A percentile compares a stretch with the other conserved stretches of the same genome.
phyloP scores from a whole-genome alignment of 2,329 filamentous ascomycete genomes.

The Colletotrichum costaricense region DNA sequence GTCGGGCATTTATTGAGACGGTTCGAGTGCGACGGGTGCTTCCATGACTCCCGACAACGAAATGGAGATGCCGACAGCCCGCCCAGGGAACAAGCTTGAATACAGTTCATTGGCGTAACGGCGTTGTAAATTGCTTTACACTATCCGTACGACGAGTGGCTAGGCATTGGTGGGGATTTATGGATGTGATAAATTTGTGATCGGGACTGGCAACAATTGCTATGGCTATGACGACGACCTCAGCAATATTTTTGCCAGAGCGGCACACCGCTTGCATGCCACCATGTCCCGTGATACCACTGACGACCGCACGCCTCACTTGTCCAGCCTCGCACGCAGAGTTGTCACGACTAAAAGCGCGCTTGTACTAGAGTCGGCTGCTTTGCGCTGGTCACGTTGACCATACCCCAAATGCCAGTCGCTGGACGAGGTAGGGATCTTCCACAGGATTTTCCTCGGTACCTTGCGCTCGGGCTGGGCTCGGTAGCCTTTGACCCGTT shows the following conservation, averaged over 20 bases:
- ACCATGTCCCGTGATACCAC: neutral
- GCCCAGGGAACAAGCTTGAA: conserved; percentile 14
- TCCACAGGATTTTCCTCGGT: neutral
- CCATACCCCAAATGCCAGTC: neutral
- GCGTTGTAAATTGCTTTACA: neutral
- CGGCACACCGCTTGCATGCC: neutral
- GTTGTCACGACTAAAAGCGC: neutral
- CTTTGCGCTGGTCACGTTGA: conserved; percentile 18
- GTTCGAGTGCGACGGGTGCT: neutral
- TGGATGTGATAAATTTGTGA: neutral
- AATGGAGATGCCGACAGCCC: neutral
- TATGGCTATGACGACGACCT: neutral
- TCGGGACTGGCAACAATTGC: neutral
- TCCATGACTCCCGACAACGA: neutral
- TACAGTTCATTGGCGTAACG: neutral
- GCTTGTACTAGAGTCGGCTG: neutral
- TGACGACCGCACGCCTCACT: conserved; percentile 3
- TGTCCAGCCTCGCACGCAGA: conserved; percentile 8
- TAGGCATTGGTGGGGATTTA: neutral
- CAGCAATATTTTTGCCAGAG: neutral
- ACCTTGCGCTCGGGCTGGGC: conserved; percentile 6
- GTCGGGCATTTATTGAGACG: conserved; percentile 4
- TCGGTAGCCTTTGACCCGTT: conserved; percentile 40
- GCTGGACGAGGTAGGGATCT: conserved; percentile 8
- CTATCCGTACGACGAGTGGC: neutral